Conservation (phyloP, 23 red algal species). For the Cyanidium caldarium region DNA sequence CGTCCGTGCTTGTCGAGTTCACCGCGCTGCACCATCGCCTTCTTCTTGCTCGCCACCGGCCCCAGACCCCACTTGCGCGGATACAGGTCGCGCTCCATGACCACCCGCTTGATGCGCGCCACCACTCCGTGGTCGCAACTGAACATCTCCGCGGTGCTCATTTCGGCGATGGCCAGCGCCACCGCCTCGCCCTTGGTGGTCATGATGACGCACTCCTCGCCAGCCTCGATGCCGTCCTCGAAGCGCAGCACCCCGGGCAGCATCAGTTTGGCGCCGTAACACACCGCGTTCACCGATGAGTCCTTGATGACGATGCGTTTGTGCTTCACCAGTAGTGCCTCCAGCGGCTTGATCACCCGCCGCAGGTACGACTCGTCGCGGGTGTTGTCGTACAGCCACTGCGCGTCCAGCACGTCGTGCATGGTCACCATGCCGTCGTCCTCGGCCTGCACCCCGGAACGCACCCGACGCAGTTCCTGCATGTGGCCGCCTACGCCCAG, state of each 20-base stretch:
- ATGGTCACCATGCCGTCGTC: conserved; percentile 52
- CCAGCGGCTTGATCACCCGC: conserved; percentile 69
- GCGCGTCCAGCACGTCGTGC: conserved; percentile 94
- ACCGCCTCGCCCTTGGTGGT: conserved; percentile 96
- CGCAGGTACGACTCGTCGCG: conserved; percentile 78
- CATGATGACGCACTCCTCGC: conserved; percentile 80
- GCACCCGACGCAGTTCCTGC: conserved; percentile 90
- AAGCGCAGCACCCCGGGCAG: conserved; percentile 80
- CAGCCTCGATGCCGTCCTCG: conserved; percentile 79
- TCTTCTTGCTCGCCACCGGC: conserved; percentile 87
- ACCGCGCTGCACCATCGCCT: conserved; percentile 50
- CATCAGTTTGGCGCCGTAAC: conserved; percentile 97
- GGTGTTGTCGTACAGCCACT: conserved; percentile 78
- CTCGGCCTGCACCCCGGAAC: conserved; percentile 64
- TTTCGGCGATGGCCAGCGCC: conserved; percentile 79
- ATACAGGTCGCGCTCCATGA: conserved; percentile 95
- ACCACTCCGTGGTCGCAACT: conserved; percentile 89
- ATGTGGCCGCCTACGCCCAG: conserved; percentile 80
- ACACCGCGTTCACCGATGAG: conserved; percentile 70
- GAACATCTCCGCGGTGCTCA: conserved; percentile 85
- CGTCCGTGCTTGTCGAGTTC: conserved; percentile 94
- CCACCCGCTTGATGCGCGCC: conserved; percentile 86
- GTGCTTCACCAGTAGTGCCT: conserved; percentile 51
- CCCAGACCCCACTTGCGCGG: conserved; percentile 91
- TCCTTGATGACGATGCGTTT: conserved; percentile 89